phyloP scores from a whole-genome alignment of 306 rosid genomes.

The Cucumis hystrix region DNA sequence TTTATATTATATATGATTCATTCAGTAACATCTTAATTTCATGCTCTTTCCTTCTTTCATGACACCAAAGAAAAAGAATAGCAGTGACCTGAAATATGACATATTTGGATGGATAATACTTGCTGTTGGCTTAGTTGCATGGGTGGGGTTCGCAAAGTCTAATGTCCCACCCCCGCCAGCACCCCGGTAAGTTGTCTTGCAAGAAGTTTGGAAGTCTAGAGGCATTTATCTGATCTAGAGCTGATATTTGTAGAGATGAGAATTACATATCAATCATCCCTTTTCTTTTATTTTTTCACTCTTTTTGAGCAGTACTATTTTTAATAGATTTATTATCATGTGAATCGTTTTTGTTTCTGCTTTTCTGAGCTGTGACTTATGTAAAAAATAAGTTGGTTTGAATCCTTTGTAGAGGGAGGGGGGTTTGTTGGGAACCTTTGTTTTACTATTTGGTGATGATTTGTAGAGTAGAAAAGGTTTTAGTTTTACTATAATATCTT shows the following conservation, averaged over 20 bases:
- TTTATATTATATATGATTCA: not conserved
- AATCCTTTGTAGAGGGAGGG: not conserved
- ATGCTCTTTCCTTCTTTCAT: not conserved
- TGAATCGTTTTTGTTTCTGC: not conserved
- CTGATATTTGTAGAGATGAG: slow-evolving; percentile 14
- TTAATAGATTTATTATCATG: not conserved
- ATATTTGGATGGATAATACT: slow-evolving; percentile 52
- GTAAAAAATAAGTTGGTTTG: not conserved
- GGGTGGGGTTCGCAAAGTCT: slow-evolving; percentile 51
- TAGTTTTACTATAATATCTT: too few relatives aligned
- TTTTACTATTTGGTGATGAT: not conserved
- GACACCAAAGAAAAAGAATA: slow-evolving; percentile 33
- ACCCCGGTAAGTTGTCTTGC: slow-evolving; percentile 14
- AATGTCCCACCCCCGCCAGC: slow-evolving; percentile 34
- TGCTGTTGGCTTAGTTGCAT: slow-evolving; percentile 51
- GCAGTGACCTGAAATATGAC: slow-evolving; percentile 41
- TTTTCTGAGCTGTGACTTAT: not conserved
- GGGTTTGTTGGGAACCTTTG: not conserved
- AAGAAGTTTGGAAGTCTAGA: not conserved
- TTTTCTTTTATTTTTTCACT: too few relatives aligned
- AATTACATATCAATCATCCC: slow-evolving; percentile 4
- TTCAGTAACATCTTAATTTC: not conserved
- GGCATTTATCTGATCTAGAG: slow-evolving; percentile 1
- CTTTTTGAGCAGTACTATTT: not conserved
- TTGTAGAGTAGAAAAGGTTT: not conserved